phyloP scores from a whole-genome alignment of 305 asterid genomes.

The Plantago coronopus region DNA sequence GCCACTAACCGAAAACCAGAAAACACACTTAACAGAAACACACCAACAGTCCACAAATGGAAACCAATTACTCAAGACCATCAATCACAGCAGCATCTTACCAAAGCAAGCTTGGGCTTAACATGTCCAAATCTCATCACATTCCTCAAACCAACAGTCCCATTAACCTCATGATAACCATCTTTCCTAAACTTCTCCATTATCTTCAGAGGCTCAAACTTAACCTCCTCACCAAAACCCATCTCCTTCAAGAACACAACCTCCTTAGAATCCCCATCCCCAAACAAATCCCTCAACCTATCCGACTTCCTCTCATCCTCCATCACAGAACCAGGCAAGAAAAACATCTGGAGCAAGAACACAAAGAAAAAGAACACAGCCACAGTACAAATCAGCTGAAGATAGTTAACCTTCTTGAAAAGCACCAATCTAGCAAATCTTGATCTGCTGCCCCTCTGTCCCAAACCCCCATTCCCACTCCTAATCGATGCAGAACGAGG shows the following conservation, averaged over 20 bases:
- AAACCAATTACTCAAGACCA: background rate
- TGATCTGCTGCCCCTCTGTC: slow-evolving; percentile 77
- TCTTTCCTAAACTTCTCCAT: slow-evolving; percentile 56
- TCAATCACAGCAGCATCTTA: slow-evolving; percentile 27
- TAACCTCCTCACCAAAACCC: slow-evolving; percentile 77
- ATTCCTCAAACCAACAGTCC: slow-evolving; percentile 39
- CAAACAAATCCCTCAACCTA: slow-evolving; percentile 27
- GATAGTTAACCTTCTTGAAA: slow-evolving; percentile 60
- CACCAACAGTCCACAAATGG: too few species aligned
- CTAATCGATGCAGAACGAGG: slow-evolving; percentile 49
- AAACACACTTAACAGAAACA: slow-evolving; percentile 8
- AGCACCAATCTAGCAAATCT: slow-evolving; percentile 68
- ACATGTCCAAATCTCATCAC: slow-evolving; percentile 63
- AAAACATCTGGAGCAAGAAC: slow-evolving; percentile 67
- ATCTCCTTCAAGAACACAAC: slow-evolving; percentile 54
- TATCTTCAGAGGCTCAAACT: slow-evolving; percentile 56
- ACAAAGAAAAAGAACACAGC: slow-evolving; percentile 71
- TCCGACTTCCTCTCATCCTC: slow-evolving; percentile 43
- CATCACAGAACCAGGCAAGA: slow-evolving; percentile 64
- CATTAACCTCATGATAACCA: slow-evolving; percentile 32
- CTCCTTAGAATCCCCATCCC: slow-evolving; percentile 32
- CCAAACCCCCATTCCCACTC: slow-evolving; percentile 27
- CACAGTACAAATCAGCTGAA: slow-evolving; percentile 69
- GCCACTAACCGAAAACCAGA: slow-evolving; percentile 1
- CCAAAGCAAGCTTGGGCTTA: slow-evolving; percentile 91